Evolutionary conservation across 2,329 filamentous ascomycete genomes (phyloP).

Genomic region (Cladosporium halotolerans): DNA sequence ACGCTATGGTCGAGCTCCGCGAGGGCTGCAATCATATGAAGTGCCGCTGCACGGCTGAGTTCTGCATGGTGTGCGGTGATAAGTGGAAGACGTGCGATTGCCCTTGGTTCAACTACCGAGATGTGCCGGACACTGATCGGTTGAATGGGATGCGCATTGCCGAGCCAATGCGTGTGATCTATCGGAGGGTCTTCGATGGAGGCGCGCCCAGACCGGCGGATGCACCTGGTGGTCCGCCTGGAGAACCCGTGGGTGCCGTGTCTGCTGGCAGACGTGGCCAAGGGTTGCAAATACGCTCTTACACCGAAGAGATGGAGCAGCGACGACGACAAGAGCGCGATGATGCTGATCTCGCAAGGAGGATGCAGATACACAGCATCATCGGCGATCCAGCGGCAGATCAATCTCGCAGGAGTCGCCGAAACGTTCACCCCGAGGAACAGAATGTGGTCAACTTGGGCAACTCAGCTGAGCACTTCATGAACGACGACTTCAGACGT

Average conservation of each 20-base stretch:
- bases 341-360: slow-evolving; percentile 47
- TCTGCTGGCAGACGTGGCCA: slow-evolving; percentile 1
- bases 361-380: slow-evolving; percentile 43
- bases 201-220: slow-evolving; percentile 13
- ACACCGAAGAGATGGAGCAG: slow-evolving; percentile 32
- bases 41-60: slow-evolving; percentile 75
- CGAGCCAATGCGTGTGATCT: slow-evolving; percentile 34
- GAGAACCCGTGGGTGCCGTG: slow-evolving; percentile 6
- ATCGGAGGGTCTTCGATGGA: slow-evolving; percentile 24
- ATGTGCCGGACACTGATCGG: slow-evolving; percentile 46
- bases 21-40: slow-evolving; percentile 87
- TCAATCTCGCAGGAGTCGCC: slow-evolving; percentile 31
- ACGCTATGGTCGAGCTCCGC: slow-evolving; percentile 66
- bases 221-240: slow-evolving; percentile 15
- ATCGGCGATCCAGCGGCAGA: slow-evolving; percentile 23
- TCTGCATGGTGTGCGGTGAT: slow-evolving; percentile 77
- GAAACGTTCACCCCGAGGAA: slow-evolving; percentile 25
- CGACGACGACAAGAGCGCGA: slow-evolving; percentile 40
- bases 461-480: slow-evolving; percentile 52
- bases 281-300: slow-evolving; percentile 21
- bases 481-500: slow-evolving; percentile 53
- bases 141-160: slow-evolving; percentile 49
- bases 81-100: slow-evolving; percentile 83
- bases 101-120: slow-evolving; percentile 64
- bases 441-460: slow-evolving; percentile 28